phyloP scores from a whole-genome alignment of 805 yeast species.

The Myxozyma mucilagina region DNA sequence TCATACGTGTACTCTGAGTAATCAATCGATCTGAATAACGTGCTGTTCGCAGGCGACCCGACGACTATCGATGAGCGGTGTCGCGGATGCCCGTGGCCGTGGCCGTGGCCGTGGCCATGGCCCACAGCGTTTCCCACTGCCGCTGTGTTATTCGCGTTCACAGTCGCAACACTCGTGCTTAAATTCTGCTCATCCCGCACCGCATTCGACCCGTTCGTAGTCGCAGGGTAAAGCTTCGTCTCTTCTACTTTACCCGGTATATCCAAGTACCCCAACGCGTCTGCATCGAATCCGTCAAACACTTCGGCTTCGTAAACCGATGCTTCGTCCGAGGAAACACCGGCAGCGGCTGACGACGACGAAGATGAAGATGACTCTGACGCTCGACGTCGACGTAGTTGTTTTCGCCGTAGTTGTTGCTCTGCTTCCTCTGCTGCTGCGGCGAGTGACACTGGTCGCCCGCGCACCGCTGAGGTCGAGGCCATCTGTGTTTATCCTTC shows the following conservation, averaged over 20 bases:
- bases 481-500: not conserved
- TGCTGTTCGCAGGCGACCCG: constrained; percentile 9
- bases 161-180: not conserved
- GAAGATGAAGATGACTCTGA: not conserved
- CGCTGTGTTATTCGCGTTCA: not conserved
- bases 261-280: constrained; percentile 10
- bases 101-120: not conserved
- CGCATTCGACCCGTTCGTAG: constrained; percentile 12
- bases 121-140: not conserved
- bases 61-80: constrained; percentile 6
- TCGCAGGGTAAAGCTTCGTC: constrained; percentile 11
- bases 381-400: not conserved
- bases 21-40: constrained; percentile 16
- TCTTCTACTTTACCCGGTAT: constrained; percentile 22
- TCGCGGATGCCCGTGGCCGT: constrained; percentile 3
- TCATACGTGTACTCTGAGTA: constrained; percentile 32
- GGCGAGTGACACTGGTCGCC: constrained; percentile 16
- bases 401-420: constrained; percentile 3
- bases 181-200: not conserved
- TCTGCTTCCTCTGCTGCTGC: constrained; percentile 18
- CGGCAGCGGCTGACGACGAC: constrained; percentile 9
- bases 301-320: constrained; percentile 32
- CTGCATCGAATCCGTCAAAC: constrained; percentile 16
- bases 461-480: constrained; percentile 3
- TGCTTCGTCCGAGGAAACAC: constrained; percentile 18